Evolutionary conservation across 2,329 filamentous ascomycete species (phyloP).

Genomic region (Annulohypoxylon truncatum): DNA sequence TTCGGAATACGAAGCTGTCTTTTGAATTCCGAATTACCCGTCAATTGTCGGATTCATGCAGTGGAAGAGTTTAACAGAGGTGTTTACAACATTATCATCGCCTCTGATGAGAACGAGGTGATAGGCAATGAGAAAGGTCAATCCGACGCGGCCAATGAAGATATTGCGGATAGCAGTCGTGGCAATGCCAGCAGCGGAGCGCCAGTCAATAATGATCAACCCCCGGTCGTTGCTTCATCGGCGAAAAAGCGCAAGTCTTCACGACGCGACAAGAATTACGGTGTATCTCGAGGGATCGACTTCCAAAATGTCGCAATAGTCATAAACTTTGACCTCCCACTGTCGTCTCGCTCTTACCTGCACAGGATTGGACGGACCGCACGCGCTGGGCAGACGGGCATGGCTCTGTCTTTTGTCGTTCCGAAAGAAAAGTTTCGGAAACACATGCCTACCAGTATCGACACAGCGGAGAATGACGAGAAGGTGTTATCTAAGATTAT

Average conservation of each 20-base stretch:
- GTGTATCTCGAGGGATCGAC: constrained; percentile 95
- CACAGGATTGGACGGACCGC: constrained; percentile 96
- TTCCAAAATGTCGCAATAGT: constrained; percentile 96
- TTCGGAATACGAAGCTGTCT: constrained; percentile 95
- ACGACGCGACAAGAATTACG: constrained; percentile 85
- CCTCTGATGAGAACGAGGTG: constrained; percentile 90
- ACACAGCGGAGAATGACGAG: constrained; percentile 84
- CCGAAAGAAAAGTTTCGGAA: constrained; percentile 85
- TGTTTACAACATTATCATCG: constrained; percentile 98
- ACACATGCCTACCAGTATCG: constrained; percentile 85
- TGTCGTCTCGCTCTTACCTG: constrained; percentile 90
- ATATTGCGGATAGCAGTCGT: constrained; percentile 53
- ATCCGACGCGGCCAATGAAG: constrained; percentile 51
- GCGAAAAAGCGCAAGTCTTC: constrained; percentile 74
- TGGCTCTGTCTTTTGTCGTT: constrained; percentile 95
- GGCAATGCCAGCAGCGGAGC: constrained; percentile 61
- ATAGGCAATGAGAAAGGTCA: constrained; percentile 70
- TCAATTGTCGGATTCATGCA: constrained; percentile 92
- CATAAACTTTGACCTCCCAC: constrained; percentile 95
- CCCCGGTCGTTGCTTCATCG: constrained; percentile 47
- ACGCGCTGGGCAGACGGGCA: constrained; percentile 89
- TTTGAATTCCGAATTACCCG: constrained; percentile 91
- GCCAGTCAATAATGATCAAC: constrained; percentile 49
- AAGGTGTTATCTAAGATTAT: constrained; percentile 83
- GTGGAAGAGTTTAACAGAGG: constrained; percentile 98